Evolutionary conservation across 148 eudicot species (phyloP).

Genomic region (Suaeda aralocaspica): DNA sequence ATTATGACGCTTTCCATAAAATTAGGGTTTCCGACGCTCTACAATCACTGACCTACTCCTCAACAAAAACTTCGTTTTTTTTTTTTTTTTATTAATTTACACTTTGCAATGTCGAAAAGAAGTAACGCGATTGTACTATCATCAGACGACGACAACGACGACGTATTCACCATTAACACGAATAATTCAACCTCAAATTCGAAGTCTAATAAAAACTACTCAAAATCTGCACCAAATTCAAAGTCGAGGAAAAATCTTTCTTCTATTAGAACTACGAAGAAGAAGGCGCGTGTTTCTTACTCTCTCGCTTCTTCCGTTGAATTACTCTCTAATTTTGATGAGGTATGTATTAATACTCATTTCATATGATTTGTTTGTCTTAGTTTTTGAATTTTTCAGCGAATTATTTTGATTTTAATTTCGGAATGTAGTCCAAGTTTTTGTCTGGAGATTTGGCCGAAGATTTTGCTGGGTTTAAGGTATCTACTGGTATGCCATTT

Average conservation of each 20-base stretch:
- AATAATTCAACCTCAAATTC: constrained; percentile 10
- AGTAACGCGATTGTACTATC: constrained; percentile 21
- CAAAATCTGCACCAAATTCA: constrained; percentile 10
- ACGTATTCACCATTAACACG: background rate
- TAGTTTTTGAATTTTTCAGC: background rate
- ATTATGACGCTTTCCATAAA: background rate
- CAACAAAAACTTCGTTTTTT: background rate
- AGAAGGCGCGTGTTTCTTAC: constrained; percentile 24
- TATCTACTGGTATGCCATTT: constrained; percentile 75
- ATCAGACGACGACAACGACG: constrained; percentile 32
- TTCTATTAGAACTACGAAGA: constrained; percentile 9
- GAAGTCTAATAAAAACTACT: constrained; percentile 5
- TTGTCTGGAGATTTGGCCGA: constrained; percentile 65
- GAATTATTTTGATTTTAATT: background rate
- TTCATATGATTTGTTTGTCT: background rate
- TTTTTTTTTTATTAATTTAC: no score
- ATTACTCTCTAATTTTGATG: constrained; percentile 23
- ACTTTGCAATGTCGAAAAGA: constrained; percentile 20
- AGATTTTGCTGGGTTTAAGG: constrained; percentile 67
- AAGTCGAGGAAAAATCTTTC: constrained; percentile 6
- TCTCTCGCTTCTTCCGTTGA: constrained; percentile 25
- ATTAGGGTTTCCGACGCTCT: constrained; percentile 18
- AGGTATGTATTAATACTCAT: constrained; percentile 5
- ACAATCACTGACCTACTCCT: background rate
- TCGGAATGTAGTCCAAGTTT: constrained; percentile 48